Conservation (phyloP, 805 yeast genomes). For the Metschnikowia lachancei region DNA sequence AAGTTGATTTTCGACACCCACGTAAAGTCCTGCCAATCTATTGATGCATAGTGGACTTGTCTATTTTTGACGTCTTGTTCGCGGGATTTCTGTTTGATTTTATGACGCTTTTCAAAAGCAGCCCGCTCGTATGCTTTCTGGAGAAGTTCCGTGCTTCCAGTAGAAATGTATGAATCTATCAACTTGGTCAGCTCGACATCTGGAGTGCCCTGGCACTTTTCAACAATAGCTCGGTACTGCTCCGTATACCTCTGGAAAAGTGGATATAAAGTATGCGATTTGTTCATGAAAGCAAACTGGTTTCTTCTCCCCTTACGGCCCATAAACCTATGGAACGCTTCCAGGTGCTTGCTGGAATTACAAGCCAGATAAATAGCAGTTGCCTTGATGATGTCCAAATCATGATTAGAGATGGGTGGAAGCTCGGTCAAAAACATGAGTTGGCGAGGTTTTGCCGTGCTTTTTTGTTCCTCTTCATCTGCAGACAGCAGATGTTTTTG, state of each 20-base stretch:
- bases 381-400: constrained; percentile 64
- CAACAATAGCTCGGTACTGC: constrained; percentile 48
- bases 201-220: constrained; percentile 13
- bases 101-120: constrained; percentile 42
- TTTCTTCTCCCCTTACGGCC: constrained; percentile 36
- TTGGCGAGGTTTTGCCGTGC: constrained; percentile 17
- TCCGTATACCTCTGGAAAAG: constrained; percentile 48
- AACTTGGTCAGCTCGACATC: constrained; percentile 6
- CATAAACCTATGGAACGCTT: constrained; percentile 35
- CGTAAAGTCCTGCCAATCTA: constrained; percentile 85
- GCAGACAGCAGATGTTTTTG: background rate
- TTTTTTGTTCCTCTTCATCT: background rate
- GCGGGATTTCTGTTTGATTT: constrained; percentile 32
- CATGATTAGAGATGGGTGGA: constrained; percentile 53
- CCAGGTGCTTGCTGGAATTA: constrained; percentile 50
- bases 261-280: constrained; percentile 57
- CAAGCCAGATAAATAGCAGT: constrained; percentile 68
- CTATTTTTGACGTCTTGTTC: constrained; percentile 29
- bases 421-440: constrained; percentile 28
- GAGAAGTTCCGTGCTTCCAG: constrained; percentile 36
- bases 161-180: constrained; percentile 18
- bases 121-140: constrained; percentile 56
- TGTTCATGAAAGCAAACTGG: constrained; percentile 67
- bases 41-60: constrained; percentile 59
- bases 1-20: constrained; percentile 69